Percentiles rank a stretch among this genome's conserved stretches.
Conservation (phyloP, 1,284 basidiomycete genomes). For the Ceraceosorus bombacis region DNA sequence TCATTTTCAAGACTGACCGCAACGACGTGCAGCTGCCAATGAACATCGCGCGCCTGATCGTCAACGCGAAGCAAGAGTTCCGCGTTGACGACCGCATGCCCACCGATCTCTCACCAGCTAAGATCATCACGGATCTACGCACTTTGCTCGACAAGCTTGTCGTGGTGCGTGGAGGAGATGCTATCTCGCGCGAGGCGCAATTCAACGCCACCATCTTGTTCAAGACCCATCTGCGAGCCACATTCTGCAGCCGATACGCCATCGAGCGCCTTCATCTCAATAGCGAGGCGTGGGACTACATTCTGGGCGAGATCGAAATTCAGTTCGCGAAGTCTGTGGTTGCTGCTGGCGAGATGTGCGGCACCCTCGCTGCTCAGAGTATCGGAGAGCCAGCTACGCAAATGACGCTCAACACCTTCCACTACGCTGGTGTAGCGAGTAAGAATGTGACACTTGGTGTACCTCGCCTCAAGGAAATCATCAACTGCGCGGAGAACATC, state of each 20-base stretch:
- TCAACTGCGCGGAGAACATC: constrained; percentile 97
- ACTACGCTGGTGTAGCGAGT: constrained; percentile 93
- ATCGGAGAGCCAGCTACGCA: constrained; percentile 99
- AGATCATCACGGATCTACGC: constrained; percentile 70
- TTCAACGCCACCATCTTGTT: constrained; percentile 84
- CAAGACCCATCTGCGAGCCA: constrained; percentile 58
- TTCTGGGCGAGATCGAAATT: constrained; percentile 82
- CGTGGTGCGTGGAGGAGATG: constrained; percentile 70
- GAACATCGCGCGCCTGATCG: constrained; percentile 85
- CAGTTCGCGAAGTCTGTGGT: constrained; percentile 68
- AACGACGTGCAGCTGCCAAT: constrained; percentile 58
- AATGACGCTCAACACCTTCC: constrained; percentile 99
- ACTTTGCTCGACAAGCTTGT: constrained; percentile 33
- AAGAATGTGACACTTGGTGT: constrained; percentile 99
- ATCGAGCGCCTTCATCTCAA: constrained; percentile 46
- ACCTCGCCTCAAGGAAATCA: constrained; percentile 95
- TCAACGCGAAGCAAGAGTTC: constrained; percentile 95
- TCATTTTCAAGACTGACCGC: constrained; percentile 67
- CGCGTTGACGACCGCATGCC: constrained; percentile 89
- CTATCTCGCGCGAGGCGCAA: constrained; percentile 67
- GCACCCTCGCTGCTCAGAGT: constrained; percentile 92
- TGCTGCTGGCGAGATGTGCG: constrained; percentile 98
- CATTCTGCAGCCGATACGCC: constrained; percentile 44
- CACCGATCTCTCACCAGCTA: constrained; percentile 78
- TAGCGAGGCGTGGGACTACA: constrained; percentile 85